Evolutionary conservation across 148 eudicot species (phyloP).

Genomic region (Chenopodium album): DNA sequence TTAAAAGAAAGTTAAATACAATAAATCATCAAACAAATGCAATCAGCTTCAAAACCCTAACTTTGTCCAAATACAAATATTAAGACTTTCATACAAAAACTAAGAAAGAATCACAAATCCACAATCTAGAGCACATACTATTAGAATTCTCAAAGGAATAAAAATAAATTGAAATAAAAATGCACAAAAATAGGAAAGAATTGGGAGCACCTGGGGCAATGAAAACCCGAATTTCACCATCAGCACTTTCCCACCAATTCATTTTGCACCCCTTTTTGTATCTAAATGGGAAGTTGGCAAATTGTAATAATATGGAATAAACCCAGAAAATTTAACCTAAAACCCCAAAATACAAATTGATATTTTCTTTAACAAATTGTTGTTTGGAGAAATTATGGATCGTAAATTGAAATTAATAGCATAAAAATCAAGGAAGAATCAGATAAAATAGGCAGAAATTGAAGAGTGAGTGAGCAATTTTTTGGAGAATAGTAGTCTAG

Average conservation of each 20-base stretch:
- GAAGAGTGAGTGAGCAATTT: no score
- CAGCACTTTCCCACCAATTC: slow-evolving; percentile 69
- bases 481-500: no score
- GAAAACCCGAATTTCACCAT: slow-evolving; percentile 64
- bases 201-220: slow-evolving; percentile 55
- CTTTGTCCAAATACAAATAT: not conserved
- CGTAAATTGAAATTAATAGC: no score
- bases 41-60: slow-evolving; percentile 1
- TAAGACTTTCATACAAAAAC: not conserved
- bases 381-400: no score
- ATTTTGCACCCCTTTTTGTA: slow-evolving; percentile 21
- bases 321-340: no score
- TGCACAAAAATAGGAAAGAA: not conserved
- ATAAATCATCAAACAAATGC: not conserved
- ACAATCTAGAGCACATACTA: not conserved
- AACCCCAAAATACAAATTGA: no score
- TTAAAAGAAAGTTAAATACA: no score
- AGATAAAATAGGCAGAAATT: no score
- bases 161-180: not conserved
- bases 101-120: not conserved
- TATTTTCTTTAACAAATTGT: no score
- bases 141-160: not conserved
- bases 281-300: not conserved
- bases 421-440: no score
- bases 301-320: no score